Evolutionary conservation across 2,329 filamentous ascomycete species (phyloP).

Genomic region (Sporothrix sp.): DNA sequence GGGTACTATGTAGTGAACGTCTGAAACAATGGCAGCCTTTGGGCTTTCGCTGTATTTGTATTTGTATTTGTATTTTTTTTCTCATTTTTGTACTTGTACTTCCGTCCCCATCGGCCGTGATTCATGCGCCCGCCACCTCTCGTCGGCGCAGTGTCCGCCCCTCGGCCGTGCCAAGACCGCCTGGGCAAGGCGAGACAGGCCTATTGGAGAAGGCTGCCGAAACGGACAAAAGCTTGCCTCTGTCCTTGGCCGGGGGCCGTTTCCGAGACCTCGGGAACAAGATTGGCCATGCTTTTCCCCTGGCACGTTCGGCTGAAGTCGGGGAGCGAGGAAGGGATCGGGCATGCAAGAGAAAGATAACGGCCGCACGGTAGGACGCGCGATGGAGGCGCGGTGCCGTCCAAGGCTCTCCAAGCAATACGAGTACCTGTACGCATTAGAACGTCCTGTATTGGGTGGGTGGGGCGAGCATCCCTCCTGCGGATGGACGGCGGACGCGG

Average conservation of each 20-base stretch:
- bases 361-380: neutral
- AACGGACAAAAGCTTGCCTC: too few species aligned
- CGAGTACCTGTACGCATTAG: too few species aligned
- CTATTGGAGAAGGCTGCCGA: slow-evolving; percentile 11
- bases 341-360: neutral
- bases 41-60: too few species aligned
- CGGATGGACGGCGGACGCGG: too few species aligned
- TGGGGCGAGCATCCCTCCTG: neutral
- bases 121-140: neutral
- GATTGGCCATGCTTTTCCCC: neutral
- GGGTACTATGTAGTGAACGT: too few species aligned
- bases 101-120: neutral
- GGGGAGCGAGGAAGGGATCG: neutral
- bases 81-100: neutral
- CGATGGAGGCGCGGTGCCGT: neutral
- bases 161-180: slow-evolving; percentile 2
- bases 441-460: neutral
- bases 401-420: too few species aligned
- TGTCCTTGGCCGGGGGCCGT: neutral
- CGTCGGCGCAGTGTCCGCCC: too few species aligned
- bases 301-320: slow-evolving; percentile 9
- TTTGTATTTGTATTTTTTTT: neutral
- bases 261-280: slow-evolving; percentile 9
- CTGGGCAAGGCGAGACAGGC: neutral
- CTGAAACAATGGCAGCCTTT: too few species aligned